Evolutionary conservation across 2,329 filamentous ascomycete species (phyloP), one percentile per base, ranked within the genome.

Genomic region (Fusarium scirpi): DNA sequence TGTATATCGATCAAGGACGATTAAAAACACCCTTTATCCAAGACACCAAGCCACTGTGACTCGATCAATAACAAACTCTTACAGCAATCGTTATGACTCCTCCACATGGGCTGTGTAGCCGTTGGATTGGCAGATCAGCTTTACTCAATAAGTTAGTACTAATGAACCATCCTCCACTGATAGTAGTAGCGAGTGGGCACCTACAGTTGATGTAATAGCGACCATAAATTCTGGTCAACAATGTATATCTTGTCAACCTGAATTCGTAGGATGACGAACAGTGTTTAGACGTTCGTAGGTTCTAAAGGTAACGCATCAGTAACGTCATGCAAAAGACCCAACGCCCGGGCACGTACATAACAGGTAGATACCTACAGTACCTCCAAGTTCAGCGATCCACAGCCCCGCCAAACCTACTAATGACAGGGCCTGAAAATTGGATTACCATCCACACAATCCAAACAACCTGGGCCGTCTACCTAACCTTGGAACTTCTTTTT

Each of bases 361-460:
- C n/a, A 43, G 32, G 32, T 41, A 52, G 22, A 24, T 41, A 52
- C 49, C 34, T 38, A 38, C 10, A 38, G 32, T 53, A 41, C 49
- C 32, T 40, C 25, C 12, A 25, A 38, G 13, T 20, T 43, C 49
- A 43, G 34, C 25, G 62, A 57, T 56, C 63, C 63, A 66, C 77
- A 78, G 77, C 76, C 78, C 68, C 40, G 48, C 63, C 62, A 67
- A 66, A 66, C 62, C 62, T 66, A 62, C 49, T 53, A 53, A 53
- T 66, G 62, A 43, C 62, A 66, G 63, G 63, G 56, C 63, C 62
- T 55, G 63, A 66, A 66, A 66, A 66, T 66, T 69, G 65, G 66
- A 69, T 69, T 69, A 69, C 66, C 66, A 69, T 62, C 59, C 61
- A 62, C 66, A 69, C 63, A 66, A 66, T 53, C 48, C 40, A 62